Percentiles rank a stretch among this genome's conserved stretches.
Conservation (phyloP, 2,329 filamentous ascomycete genomes). For the Trichophyton rubrum region DNA sequence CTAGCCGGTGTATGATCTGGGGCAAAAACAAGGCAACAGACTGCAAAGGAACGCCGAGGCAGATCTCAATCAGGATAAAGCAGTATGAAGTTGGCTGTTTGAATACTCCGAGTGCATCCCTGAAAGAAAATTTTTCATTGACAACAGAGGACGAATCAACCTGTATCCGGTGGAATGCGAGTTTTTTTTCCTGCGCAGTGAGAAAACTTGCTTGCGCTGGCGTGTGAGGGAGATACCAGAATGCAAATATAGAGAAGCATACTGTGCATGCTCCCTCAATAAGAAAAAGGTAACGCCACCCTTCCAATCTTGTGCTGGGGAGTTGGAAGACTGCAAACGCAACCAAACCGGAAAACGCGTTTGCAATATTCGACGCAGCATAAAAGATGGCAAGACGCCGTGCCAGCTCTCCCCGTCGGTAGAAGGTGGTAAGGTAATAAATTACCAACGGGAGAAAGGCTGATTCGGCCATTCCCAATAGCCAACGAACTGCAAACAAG, state of each 20-base stretch:
- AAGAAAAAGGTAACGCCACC: slow-evolving; percentile 43
- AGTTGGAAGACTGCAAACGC: slow-evolving; percentile 52
- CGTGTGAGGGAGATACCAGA: slow-evolving; percentile 54
- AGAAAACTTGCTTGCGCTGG: slow-evolving; percentile 55
- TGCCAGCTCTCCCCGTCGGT: slow-evolving; percentile 58
- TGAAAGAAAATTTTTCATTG: slow-evolving; percentile 43
- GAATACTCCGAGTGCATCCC: slow-evolving; percentile 42
- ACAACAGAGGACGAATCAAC: slow-evolving; percentile 58
- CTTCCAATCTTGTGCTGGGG: slow-evolving; percentile 34
- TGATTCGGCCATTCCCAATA: slow-evolving; percentile 55
- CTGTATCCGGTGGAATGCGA: slow-evolving; percentile 62
- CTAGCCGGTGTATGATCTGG: slow-evolving; percentile 43
- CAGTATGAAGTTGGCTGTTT: slow-evolving; percentile 42
- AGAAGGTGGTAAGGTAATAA: slow-evolving; percentile 54
- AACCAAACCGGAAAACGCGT: slow-evolving; percentile 50
- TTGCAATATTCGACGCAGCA: slow-evolving; percentile 61
- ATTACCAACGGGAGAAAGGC: slow-evolving; percentile 60
- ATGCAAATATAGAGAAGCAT: slow-evolving; percentile 51
- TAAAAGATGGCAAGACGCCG: slow-evolving; percentile 62
- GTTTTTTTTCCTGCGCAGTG: slow-evolving; percentile 49
- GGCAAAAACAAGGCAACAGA: slow-evolving; percentile 47
- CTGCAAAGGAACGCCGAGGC: slow-evolving; percentile 47
- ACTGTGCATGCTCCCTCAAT: slow-evolving; percentile 50
- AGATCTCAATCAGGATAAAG: slow-evolving; percentile 46
- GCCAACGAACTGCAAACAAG: slow-evolving; percentile 55